Base-by-base conservation (phyloP, 306 rosid species). In the Vigna mungo region DNA sequence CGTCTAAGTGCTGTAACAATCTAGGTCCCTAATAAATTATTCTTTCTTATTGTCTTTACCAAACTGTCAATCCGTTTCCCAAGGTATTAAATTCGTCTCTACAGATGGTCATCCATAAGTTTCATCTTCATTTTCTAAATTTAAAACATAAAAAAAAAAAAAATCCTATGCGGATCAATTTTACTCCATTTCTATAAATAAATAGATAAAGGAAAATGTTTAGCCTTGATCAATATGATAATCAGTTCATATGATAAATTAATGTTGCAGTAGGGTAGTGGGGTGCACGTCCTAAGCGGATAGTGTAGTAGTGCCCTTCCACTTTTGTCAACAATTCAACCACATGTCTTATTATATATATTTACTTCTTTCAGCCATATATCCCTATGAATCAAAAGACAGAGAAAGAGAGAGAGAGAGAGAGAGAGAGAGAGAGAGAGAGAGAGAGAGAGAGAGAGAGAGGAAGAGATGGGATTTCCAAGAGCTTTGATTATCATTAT, bases 221-320 rank as follows among this genome's bases (percentile, higher is more conserved):
- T 32, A 3, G 36, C 36, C 6, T 32, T 32, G 6, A 32, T 32
- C 36, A 4, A 3, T 32, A 32, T 32, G 36, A 32, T 32, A 32
- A 32, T 32, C 5, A 25, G 27, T 25, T 25, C 27, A 25, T 25
- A 25, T 25, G 27, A 25, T 2, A 27, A 54, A 53, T 27, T 25
- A 72, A 59, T 56, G 56, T 46, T 27, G 62, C 4, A 75, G 53
- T 41, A 12, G 71, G 55, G 66, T 64, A 66, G 27, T 64, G 80
- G 80, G 51, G 15, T 34, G 86, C 86, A 77, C 86, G 86, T 82
- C 68, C n/a, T 36, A 64, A 77, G 46, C 36, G 9, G 0, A 36
- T 47, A 82, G 62, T 55, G 21, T 1, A 18, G 85, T 72, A 72
- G 86, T 77, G 86, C 68, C 58, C 44, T 44, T 37, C 82, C 86